phyloP scores from a whole-genome alignment of 108 stramenopile species.

The Asterionellopsis glacialis region DNA sequence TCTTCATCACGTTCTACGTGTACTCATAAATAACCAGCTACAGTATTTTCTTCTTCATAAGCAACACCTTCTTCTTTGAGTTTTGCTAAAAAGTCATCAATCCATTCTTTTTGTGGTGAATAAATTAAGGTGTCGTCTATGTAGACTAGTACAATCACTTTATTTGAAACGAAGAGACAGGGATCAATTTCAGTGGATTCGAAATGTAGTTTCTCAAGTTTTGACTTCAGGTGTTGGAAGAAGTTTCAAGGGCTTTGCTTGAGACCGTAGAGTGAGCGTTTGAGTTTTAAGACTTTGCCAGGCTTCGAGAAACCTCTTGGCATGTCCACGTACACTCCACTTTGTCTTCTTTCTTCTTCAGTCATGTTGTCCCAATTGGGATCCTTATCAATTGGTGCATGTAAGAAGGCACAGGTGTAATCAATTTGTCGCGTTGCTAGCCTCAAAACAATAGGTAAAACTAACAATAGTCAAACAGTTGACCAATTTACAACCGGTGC shows the following conservation, averaged over 20 bases:
- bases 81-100: constrained; percentile 31
- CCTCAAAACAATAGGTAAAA: too few relatives aligned
- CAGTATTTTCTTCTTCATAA: too few relatives aligned
- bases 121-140: too few relatives aligned
- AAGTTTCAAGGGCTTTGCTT: constrained; percentile 22
- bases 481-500: too few relatives aligned
- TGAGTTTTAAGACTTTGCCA: constrained; percentile 25
- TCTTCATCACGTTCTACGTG: constrained; percentile 17
- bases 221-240: constrained; percentile 17
- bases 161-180: constrained; percentile 40
- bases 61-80: too few relatives aligned
- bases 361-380: constrained; percentile 2
- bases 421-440: constrained; percentile 23
- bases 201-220: constrained; percentile 10
- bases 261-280: constrained; percentile 27
- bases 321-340: constrained; percentile 32
- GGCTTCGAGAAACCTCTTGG: constrained; percentile 25
- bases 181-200: constrained; percentile 21
- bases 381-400: constrained; percentile 21
- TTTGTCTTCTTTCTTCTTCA: neutral
- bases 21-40: constrained; percentile 43
- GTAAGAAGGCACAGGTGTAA: constrained; percentile 21
- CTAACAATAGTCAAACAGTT: too few relatives aligned
- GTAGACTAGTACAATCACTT: constrained; percentile 38
- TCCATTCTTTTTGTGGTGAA: constrained; percentile 6